Conservation (phyloP, 2,329 filamentous ascomycete species). For the Zarea fungicola region DNA sequence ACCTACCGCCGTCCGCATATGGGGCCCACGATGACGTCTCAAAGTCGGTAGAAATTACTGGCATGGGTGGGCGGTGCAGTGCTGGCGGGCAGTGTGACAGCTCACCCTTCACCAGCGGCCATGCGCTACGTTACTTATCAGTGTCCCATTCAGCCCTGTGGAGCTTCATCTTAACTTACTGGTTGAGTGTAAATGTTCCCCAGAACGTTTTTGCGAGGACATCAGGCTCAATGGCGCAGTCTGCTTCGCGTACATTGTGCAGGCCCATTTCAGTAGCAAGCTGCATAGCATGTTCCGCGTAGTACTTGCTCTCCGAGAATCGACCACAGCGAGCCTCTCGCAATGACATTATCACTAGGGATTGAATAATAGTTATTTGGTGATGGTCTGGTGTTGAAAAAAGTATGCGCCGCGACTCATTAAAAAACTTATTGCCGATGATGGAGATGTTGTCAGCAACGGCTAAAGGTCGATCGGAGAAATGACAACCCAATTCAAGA, state of each 20-base stretch:
- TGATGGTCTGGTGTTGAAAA: slow-evolving; percentile 53
- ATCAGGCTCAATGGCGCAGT: too few relatives aligned
- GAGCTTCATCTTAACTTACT: slow-evolving; percentile 46
- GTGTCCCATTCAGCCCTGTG: slow-evolving; percentile 16
- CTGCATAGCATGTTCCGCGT: slow-evolving; percentile 65
- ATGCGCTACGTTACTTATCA: slow-evolving; percentile 40
- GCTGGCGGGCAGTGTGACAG: slow-evolving; percentile 55
- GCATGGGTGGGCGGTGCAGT: slow-evolving; percentile 51
- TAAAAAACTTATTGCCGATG: slow-evolving; percentile 69
- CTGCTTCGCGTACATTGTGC: slow-evolving; percentile 50
- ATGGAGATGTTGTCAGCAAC: slow-evolving; percentile 56
- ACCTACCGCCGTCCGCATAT: slow-evolving; percentile 52
- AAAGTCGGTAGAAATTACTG: slow-evolving; percentile 53
- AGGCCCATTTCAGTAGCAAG: slow-evolving; percentile 68
- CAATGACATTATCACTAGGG: slow-evolving; percentile 71
- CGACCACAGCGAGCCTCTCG: slow-evolving; percentile 67
- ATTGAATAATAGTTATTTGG: slow-evolving; percentile 65
- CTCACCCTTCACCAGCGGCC: slow-evolving; percentile 58
- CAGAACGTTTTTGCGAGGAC: slow-evolving; percentile 45
- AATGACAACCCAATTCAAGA: slow-evolving; percentile 61
- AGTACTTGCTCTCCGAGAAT: slow-evolving; percentile 67
- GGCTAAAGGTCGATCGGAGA: slow-evolving; percentile 61
- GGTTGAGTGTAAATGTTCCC: slow-evolving; percentile 58
- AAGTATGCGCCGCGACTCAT: slow-evolving; percentile 59
- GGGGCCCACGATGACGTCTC: slow-evolving; percentile 56